Conservation (phyloP, 2,329 filamentous ascomycete genomes). For the Dothideomycetidae sp. region DNA sequence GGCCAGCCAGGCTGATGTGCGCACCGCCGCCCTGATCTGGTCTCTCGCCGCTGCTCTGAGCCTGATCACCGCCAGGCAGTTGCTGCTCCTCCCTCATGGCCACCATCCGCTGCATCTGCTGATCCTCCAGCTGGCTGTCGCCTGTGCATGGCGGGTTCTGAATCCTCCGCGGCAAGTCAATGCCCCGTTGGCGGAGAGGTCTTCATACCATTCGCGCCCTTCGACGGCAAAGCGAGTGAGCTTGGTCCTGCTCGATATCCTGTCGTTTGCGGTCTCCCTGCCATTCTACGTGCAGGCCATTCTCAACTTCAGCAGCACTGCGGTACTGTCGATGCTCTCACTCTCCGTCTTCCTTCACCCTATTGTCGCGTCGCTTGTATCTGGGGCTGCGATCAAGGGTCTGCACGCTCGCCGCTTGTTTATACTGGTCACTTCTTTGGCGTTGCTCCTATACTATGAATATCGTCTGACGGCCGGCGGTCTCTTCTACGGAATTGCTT, state of each 20-base stretch:
- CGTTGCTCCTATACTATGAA: conserved; percentile 7
- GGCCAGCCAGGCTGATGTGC: neutral
- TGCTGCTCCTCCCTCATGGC: conserved; percentile 2
- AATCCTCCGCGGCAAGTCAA: neutral
- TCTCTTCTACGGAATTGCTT: conserved; percentile 4
- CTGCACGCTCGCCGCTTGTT: neutral
- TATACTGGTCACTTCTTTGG: neutral
- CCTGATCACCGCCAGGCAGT: conserved; percentile 4
- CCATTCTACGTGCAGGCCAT: conserved; percentile 10
- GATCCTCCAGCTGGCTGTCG: conserved; percentile 2
- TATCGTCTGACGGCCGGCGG: conserved; percentile 9
- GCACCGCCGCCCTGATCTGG: conserved; percentile 3
- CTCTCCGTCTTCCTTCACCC: conserved; percentile 1
- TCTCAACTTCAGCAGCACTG: conserved; percentile 10
- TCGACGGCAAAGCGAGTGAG: neutral
- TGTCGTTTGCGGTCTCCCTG: conserved; percentile 1
- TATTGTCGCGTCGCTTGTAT: neutral
- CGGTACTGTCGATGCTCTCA: conserved; percentile 9
- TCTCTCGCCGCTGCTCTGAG: conserved; percentile 3
- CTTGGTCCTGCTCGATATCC: neutral
- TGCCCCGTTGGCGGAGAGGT: neutral
- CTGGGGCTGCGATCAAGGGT: neutral
- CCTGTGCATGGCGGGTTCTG: neutral
- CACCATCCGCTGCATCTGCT: conserved; percentile 7
- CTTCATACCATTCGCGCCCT: neutral